phyloP scores from a whole-genome alignment of 257 asterid genomes.

The Coffea eugenioides region DNA sequence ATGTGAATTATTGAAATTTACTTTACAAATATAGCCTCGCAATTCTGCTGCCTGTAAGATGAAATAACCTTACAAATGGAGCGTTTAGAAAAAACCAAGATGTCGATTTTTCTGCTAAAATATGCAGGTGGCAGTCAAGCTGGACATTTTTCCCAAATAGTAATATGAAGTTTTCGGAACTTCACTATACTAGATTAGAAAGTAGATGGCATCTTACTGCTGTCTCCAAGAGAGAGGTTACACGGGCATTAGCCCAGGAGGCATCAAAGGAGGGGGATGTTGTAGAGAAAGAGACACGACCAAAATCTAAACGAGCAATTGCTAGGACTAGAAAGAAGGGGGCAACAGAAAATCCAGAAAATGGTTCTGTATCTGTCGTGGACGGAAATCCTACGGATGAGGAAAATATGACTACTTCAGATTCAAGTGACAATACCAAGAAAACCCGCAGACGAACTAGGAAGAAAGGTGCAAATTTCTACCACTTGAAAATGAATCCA shows the following conservation, averaged over 20 bases:
- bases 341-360: constrained; percentile 30
- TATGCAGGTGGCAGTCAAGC: constrained; percentile 56
- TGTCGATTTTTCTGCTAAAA: constrained; percentile 11
- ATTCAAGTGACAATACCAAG: constrained; percentile 34
- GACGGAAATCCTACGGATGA: constrained; percentile 37
- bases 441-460: constrained; percentile 46
- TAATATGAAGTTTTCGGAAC: constrained; percentile 35
- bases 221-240: constrained; percentile 39
- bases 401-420: constrained; percentile 34
- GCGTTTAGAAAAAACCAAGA: not conserved
- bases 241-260: constrained; percentile 41
- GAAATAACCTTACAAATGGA: too few species aligned
- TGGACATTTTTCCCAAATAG: constrained; percentile 32
- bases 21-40: not conserved
- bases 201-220: constrained; percentile 47
- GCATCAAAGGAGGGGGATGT: constrained; percentile 38
- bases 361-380: constrained; percentile 28
- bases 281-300: constrained; percentile 46
- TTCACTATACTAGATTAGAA: constrained; percentile 44
- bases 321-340: constrained; percentile 50
- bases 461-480: constrained; percentile 52
- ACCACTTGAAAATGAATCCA: not conserved
- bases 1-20: not conserved
- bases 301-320: constrained; percentile 49
- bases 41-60: not conserved